A percentile compares a stretch with the other conserved stretches of the same genome.
Evolutionary conservation across 1,284 basidiomycete species (phyloP).

Genomic region (Mycosarcoma mackinlayi): DNA sequence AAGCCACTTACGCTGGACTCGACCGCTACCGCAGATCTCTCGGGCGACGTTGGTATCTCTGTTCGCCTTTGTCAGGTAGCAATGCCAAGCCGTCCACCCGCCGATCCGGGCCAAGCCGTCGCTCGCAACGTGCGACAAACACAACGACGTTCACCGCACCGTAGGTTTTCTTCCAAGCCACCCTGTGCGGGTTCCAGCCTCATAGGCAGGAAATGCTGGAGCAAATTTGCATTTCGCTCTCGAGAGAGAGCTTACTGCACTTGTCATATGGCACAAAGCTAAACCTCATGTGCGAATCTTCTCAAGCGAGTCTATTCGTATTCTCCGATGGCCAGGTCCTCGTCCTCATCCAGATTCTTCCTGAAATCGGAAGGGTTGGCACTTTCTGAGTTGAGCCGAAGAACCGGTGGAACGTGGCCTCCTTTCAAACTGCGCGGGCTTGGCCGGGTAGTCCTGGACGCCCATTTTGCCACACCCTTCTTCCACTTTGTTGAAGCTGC

Average conservation of each 20-base stretch:
- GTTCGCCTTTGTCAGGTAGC: conserved; percentile 6
- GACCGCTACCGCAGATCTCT: too few relatives aligned
- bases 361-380: not conserved
- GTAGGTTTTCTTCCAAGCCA: not conserved
- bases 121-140: conserved; percentile 18
- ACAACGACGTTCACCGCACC: not conserved
- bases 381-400: not conserved
- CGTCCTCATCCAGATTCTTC: conserved; percentile 2
- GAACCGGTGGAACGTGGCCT: conserved; percentile 10
- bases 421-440: conserved; percentile 4
- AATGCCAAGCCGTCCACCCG: conserved; percentile 6
- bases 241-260: not conserved
- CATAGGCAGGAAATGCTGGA: too few relatives aligned
- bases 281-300: too few relatives aligned
- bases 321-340: not conserved
- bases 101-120: conserved; percentile 23
- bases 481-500: too few relatives aligned
- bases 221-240: too few relatives aligned
- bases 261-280: not conserved
- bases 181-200: too few relatives aligned
- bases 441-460: too few relatives aligned
- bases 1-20: not conserved
- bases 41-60: too few relatives aligned
- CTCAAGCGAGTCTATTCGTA: not conserved
- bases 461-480: too few relatives aligned